phyloP scores from a whole-genome alignment of 1,139 yeast genomes.

The Yamadazyma kanchanaburiensis region DNA sequence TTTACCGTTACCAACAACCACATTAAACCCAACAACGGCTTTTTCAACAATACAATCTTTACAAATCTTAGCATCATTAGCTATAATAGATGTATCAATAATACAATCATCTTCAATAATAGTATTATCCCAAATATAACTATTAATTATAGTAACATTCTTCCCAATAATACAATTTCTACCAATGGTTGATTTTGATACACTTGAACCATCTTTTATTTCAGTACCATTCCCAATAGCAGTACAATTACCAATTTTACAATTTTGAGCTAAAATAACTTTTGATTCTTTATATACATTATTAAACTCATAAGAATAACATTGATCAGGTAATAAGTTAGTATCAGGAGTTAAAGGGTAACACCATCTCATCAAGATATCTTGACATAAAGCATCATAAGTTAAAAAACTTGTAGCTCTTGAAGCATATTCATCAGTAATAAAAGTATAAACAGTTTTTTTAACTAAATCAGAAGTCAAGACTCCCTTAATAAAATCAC shows the following conservation, averaged over 20 bases:
- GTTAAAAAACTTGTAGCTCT: conserved; percentile 94
- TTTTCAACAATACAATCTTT: conserved; percentile 48
- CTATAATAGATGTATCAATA: conserved; percentile 66
- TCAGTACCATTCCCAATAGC: conserved; percentile 73
- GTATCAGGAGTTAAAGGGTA: conserved; percentile 91
- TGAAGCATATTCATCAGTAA: conserved; percentile 76
- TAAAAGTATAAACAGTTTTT: conserved; percentile 86
- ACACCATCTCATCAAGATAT: conserved; percentile 84
- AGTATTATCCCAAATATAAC: conserved; percentile 86
- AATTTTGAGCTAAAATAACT: conserved; percentile 88
- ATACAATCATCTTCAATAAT: conserved; percentile 62
- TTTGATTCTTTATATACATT: conserved; percentile 84
- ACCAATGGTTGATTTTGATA: conserved; percentile 76
- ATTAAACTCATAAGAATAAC: conserved; percentile 75
- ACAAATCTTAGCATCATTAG: conserved; percentile 57
- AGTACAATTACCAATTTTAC: conserved; percentile 72
- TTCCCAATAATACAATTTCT: conserved; percentile 81
- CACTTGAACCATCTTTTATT: conserved; percentile 55
- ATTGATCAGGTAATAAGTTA: conserved; percentile 66
- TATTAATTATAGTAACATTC: conserved; percentile 63
- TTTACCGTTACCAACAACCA: conserved; percentile 54
- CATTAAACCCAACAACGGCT: conserved; percentile 84
- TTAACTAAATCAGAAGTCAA: conserved; percentile 86
- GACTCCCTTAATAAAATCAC: conserved; percentile 88
- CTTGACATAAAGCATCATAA: conserved; percentile 89